A percentile compares a stretch with the other conserved stretches of the same genome.
phyloP scores from a whole-genome alignment of 2,329 filamentous ascomycete species.

The Alternaria hordeiaustralica region DNA sequence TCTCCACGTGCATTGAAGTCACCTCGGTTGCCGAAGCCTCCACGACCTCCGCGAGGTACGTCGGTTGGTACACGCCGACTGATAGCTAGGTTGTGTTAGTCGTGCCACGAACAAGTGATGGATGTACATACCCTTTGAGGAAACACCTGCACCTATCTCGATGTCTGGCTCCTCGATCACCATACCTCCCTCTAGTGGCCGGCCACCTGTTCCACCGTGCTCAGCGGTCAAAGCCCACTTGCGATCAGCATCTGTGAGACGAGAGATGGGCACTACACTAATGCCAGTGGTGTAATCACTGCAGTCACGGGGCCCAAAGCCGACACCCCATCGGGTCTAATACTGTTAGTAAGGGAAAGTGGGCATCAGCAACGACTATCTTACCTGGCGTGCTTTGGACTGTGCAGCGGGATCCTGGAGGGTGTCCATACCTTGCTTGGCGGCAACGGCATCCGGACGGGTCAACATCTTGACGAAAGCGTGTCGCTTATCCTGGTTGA shows the following conservation, averaged over 20 bases:
- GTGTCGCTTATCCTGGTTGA: slow-evolving; percentile 97
- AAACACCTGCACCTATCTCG: slow-evolving; percentile 96
- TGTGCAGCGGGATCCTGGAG: slow-evolving; percentile 74
- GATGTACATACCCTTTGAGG: slow-evolving; percentile 73
- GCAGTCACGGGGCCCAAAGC: slow-evolving; percentile 95
- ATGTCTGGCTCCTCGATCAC: slow-evolving; percentile 98
- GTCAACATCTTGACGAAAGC: slow-evolving; percentile 99
- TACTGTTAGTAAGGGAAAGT: slow-evolving; percentile 23
- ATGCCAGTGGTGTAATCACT: slow-evolving; percentile 93
- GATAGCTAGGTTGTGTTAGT: slow-evolving; percentile 38
- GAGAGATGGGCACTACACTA: slow-evolving; percentile 89
- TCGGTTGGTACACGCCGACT: slow-evolving; percentile 46
- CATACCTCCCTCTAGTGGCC: slow-evolving; percentile 78
- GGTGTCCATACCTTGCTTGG: slow-evolving; percentile 87
- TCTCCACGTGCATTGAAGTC: slow-evolving; percentile 11
- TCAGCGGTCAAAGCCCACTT: slow-evolving; percentile 97
- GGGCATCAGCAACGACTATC: slow-evolving; percentile 1
- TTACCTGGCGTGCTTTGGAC: slow-evolving; percentile 61
- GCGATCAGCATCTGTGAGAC: slow-evolving; percentile 92
- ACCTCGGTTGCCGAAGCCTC: slow-evolving; percentile 10
- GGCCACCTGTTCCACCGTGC: slow-evolving; percentile 89
- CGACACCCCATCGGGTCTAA: slow-evolving; percentile 95
- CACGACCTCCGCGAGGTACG: slow-evolving; percentile 31
- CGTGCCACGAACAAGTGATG: not conserved
- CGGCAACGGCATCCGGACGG: slow-evolving; percentile 80